Evolutionary conservation across 352 stramenopile species (phyloP), one percentile per base, ranked within the genome.

Genomic region (Globisporangium spiculum): DNA sequence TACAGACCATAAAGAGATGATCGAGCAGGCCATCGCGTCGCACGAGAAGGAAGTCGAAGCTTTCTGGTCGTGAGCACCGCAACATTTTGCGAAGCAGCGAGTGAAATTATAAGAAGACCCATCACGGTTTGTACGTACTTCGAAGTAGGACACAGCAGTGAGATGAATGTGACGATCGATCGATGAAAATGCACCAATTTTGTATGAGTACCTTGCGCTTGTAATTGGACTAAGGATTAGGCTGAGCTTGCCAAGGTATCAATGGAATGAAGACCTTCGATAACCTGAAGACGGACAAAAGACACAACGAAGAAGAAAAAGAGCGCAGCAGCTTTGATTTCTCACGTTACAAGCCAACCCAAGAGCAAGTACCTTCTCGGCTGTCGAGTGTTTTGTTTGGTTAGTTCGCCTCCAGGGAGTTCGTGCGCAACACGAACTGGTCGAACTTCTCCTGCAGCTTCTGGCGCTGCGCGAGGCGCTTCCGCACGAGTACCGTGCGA

Each of bases 391-490:
- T 16, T 3, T 44, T 26, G 5, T 71, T 3, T 44, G 18, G 5
- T 71, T 30, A 67, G 60, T 72, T 67, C 26, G 71, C 67, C 20
- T 69, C 74, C 12, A 74, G 67, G 48, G 83, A 87, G 63, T 80
- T 91, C 27, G 83, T 82, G 60, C 87, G 87, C 71, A 88, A 65
- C 57, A 96, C 84, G 60, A 96, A 89, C 63, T 92, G 83, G 69
- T 96, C 82, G 63, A 96, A 96, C 63, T 88, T 85, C 71, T 96
- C 83, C 70, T 94, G 88, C 27, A 96, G 73, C 72, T 92, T 91
- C 75, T 93, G 86, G 27, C 88, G 84, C 64, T 96, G 86, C 9
- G 83, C 88, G 66, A 90, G 76, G 34, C 88, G 84, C 74, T 90
- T 90, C 41, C 83, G 78, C 64, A 90, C 86, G 46, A 96, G 79